phyloP scores from a whole-genome alignment of 2,329 filamentous ascomycete species.

The Aspergillus fijiensis region DNA sequence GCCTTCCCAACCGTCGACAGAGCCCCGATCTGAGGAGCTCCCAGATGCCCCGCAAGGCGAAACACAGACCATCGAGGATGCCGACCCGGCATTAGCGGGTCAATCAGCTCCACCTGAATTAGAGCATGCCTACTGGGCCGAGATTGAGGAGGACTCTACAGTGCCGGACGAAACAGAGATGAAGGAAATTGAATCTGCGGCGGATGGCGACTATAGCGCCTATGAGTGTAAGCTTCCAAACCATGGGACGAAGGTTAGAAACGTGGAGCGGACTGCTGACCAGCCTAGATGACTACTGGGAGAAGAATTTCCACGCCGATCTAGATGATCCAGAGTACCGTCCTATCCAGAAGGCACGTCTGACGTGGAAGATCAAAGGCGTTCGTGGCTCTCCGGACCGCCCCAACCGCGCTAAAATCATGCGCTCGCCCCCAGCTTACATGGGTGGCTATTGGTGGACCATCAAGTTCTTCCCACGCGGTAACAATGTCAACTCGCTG shows the following conservation, averaged over 20 bases:
- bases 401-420: slow-evolving; percentile 58
- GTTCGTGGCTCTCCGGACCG: slow-evolving; percentile 62
- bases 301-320: slow-evolving; percentile 55
- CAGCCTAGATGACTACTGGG: slow-evolving; percentile 55
- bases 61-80: slow-evolving; percentile 13
- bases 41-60: slow-evolving; percentile 7
- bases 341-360: slow-evolving; percentile 54
- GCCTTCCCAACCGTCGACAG: neutral
- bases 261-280: slow-evolving; percentile 4
- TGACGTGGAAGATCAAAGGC: slow-evolving; percentile 59
- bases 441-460: slow-evolving; percentile 64
- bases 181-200: slow-evolving; percentile 53
- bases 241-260: neutral
- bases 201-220: slow-evolving; percentile 53
- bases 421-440: slow-evolving; percentile 57
- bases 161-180: slow-evolving; percentile 58
- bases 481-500: slow-evolving; percentile 58
- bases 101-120: slow-evolving; percentile 24
- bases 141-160: slow-evolving; percentile 57
- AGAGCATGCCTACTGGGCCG: slow-evolving; percentile 52
- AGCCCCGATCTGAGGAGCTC: slow-evolving; percentile 10
- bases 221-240: slow-evolving; percentile 47
- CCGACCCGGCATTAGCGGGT: slow-evolving; percentile 18
- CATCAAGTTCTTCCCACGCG: slow-evolving; percentile 64
- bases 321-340: slow-evolving; percentile 59